Evolutionary conservation across 208 protist genomes (phyloP).

Genomic region (Trypanosomatidae sp.): DNA sequence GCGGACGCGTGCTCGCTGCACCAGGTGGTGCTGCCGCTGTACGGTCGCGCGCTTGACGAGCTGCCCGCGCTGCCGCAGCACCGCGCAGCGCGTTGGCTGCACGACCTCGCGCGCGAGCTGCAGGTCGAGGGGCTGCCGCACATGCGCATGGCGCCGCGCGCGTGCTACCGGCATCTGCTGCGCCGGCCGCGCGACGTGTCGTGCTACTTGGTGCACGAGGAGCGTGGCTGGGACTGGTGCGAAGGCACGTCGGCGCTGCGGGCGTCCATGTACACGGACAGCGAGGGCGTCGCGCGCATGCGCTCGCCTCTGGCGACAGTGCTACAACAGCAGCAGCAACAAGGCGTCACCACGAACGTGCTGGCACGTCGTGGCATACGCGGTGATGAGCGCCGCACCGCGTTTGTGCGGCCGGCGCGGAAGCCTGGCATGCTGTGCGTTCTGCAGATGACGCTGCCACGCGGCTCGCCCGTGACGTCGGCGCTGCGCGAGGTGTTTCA

Average conservation of each 20-base stretch:
- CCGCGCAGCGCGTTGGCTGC: conserved; percentile 8
- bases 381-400: conserved; percentile 23
- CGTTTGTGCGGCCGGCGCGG: conserved; percentile 61
- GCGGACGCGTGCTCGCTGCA: conserved; percentile 20
- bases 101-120: conserved; percentile 28
- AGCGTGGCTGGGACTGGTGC: conserved; percentile 66
- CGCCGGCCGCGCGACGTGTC: conserved; percentile 11
- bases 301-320: conserved; percentile 53
- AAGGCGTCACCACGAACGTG: conserved; percentile 28
- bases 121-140: conserved; percentile 27
- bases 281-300: conserved; percentile 53
- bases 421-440: conserved; percentile 57
- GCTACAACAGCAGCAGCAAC: too few species aligned
- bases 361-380: conserved; percentile 47
- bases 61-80: conserved; percentile 11
- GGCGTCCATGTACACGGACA: conserved; percentile 36
- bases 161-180: conserved; percentile 46
- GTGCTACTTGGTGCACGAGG: conserved; percentile 52
- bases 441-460: conserved; percentile 40
- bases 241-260: conserved; percentile 24
- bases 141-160: conserved; percentile 34
- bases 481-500: conserved; percentile 58
- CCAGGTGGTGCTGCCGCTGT: conserved; percentile 60
- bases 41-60: conserved; percentile 10
- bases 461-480: conserved; percentile 47